A percentile compares a stretch with the other conserved stretches of the same genome.
Conservation (phyloP, 495 filamentous ascomycete genomes). For the Aspergillus mulundensis region DNA sequence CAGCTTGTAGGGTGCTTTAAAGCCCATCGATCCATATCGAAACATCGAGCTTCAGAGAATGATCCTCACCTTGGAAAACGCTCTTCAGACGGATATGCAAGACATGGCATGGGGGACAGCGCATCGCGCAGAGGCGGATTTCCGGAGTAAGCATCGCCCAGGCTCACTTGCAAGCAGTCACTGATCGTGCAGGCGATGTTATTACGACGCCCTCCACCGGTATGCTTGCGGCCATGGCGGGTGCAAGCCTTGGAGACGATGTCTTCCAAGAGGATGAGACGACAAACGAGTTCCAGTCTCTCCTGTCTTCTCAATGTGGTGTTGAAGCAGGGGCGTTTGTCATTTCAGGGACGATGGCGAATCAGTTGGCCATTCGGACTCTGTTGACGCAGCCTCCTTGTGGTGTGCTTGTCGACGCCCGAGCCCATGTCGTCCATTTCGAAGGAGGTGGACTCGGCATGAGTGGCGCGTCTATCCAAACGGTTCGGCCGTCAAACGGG, state of each 20-base stretch:
- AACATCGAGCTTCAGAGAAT: too few relatives aligned
- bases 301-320: neutral
- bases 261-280: slow-evolving; percentile 2
- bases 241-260: neutral
- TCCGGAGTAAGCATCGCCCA: neutral
- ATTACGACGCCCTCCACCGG: neutral
- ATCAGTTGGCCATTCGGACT: neutral
- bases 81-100: neutral
- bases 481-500: neutral
- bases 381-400: neutral
- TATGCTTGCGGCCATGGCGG: neutral
- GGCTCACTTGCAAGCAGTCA: too few relatives aligned
- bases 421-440: neutral
- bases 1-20: too few relatives aligned
- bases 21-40: too few relatives aligned
- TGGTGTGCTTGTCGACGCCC: neutral
- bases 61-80: neutral
- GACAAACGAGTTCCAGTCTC: neutral
- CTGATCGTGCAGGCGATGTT: neutral
- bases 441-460: neutral
- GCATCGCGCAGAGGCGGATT: neutral
- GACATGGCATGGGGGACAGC: neutral
- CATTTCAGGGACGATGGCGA: slow-evolving; percentile 1
- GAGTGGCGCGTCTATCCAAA: neutral
- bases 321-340: neutral